Conservation (phyloP, 2,329 filamentous ascomycete species). For the Onygenales sp. region DNA sequence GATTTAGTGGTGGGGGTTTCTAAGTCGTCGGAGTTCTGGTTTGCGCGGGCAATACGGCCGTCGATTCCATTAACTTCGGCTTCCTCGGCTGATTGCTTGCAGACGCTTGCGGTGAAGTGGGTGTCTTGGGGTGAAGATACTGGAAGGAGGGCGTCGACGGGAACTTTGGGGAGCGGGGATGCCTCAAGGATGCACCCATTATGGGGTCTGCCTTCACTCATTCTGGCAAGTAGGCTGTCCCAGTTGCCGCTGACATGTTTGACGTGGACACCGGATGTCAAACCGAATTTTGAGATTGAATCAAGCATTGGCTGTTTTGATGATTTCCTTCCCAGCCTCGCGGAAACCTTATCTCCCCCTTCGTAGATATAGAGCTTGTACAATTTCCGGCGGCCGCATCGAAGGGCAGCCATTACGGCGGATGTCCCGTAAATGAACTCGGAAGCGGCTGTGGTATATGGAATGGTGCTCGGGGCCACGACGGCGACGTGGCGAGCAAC, state of each 20-base stretch:
- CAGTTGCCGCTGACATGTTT: constrained; percentile 52
- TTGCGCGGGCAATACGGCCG: constrained; percentile 35
- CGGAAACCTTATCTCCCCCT: constrained; percentile 42
- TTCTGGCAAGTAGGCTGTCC: constrained; percentile 67
- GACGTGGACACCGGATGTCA: constrained; percentile 42
- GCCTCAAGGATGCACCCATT: constrained; percentile 84
- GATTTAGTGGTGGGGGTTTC: constrained; percentile 6
- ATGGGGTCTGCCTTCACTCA: constrained; percentile 73
- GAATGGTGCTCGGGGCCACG: constrained; percentile 39
- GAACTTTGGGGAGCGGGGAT: constrained; percentile 67
- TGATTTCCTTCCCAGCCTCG: constrained; percentile 19
- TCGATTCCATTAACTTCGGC: constrained; percentile 59
- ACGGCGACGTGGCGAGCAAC: constrained; percentile 14
- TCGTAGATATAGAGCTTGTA: constrained; percentile 76
- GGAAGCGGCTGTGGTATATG: constrained; percentile 75
- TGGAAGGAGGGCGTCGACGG: constrained; percentile 50
- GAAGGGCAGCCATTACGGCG: constrained; percentile 70
- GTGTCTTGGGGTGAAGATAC: constrained; percentile 36
- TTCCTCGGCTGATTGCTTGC: constrained; percentile 66
- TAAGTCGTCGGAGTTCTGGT: not conserved
- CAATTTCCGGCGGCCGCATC: constrained; percentile 57
- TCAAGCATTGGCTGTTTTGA: constrained; percentile 7
- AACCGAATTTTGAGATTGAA: constrained; percentile 29
- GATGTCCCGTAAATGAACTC: constrained; percentile 84
- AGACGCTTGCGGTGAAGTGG: constrained; percentile 52